Percentiles rank a stretch among this genome's conserved stretches.
These are phyloP conservation scores for Suhomyces pyralidae DNA, from an alignment of 805 yeast genomes.

Conservation along the genomic window DNA sequence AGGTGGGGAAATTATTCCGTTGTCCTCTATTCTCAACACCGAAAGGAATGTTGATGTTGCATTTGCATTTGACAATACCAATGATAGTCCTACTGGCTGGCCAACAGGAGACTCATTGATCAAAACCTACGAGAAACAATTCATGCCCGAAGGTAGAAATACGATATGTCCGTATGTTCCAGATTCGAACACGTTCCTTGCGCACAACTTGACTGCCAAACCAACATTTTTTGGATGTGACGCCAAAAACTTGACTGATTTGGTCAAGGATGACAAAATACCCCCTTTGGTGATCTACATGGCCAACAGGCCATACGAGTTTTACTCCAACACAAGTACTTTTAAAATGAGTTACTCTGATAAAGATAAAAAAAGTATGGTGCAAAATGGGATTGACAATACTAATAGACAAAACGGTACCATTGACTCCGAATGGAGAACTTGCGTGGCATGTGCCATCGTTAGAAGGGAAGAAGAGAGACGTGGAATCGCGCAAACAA, in stretches of 20 bases:
- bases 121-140: conserved; percentile 34
- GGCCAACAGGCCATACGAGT: conserved; percentile 70
- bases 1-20: conserved; percentile 35
- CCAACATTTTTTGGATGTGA: conserved; percentile 88
- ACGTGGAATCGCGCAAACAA: conserved; percentile 54
- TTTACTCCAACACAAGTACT: conserved; percentile 69
- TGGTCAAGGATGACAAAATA: conserved; percentile 35
- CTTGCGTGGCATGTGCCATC: conserved; percentile 81
- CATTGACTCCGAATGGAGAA: conserved; percentile 62
- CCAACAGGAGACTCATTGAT: conserved; percentile 34
- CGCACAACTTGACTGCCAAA: conserved; percentile 56
- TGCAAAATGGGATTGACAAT: conserved; percentile 72
- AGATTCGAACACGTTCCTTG: conserved; percentile 56
- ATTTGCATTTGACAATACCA: conserved; percentile 35
- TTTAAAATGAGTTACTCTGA: conserved; percentile 60
- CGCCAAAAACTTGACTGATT: conserved; percentile 55
- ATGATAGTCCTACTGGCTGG: conserved; percentile 28
- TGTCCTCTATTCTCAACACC: conserved; percentile 31
- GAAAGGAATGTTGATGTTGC: conserved; percentile 35
- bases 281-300: conserved; percentile 79
- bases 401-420: conserved; percentile 66
- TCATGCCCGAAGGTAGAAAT: conserved; percentile 46
- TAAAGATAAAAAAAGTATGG: conserved; percentile 55
- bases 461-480: conserved; percentile 77
- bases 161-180: conserved; percentile 82